These are phyloP conservation scores for Phallus indusiatus DNA, from an alignment of 768 basidiomycete species.

Conservation along the genomic window DNA sequence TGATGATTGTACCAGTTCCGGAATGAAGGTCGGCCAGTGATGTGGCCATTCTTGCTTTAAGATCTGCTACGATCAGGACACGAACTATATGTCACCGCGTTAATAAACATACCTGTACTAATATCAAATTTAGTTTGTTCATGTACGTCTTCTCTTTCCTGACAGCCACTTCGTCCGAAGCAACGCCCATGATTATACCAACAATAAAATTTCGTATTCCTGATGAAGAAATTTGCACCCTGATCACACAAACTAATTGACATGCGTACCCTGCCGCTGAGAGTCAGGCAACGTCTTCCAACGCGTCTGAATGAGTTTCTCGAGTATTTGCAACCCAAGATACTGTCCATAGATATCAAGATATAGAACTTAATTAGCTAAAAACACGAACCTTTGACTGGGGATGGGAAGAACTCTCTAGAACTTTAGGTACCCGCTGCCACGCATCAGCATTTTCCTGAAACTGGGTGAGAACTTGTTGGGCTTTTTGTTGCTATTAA, in stretches of 20 bases:
- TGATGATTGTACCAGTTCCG: slow-evolving; percentile 39
- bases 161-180: slow-evolving; percentile 32
- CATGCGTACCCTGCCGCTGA: slow-evolving; percentile 28
- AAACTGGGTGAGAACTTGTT: slow-evolving; percentile 37
- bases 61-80: slow-evolving; percentile 22
- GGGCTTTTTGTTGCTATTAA: slow-evolving; percentile 34
- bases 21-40: slow-evolving; percentile 40
- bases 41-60: slow-evolving; percentile 45
- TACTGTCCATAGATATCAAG: slow-evolving; percentile 22
- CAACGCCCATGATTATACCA: slow-evolving; percentile 31
- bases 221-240: not conserved
- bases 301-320: slow-evolving; percentile 36
- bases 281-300: slow-evolving; percentile 39
- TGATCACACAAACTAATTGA: not conserved
- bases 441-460: slow-evolving; percentile 40
- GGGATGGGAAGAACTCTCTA: slow-evolving; percentile 28
- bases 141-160: slow-evolving; percentile 32
- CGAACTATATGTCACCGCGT: not conserved
- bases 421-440: slow-evolving; percentile 38
- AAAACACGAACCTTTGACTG: slow-evolving; percentile 29
- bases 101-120: slow-evolving; percentile 30
- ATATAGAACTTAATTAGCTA: not conserved
- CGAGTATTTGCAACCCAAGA: slow-evolving; percentile 38
- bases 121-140: slow-evolving; percentile 40
- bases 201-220: slow-evolving; percentile 43